These are phyloP conservation scores for Tetrastigma voinierianum DNA, from an alignment of 164 flowering plant species.

Conservation along the genomic window DNA sequence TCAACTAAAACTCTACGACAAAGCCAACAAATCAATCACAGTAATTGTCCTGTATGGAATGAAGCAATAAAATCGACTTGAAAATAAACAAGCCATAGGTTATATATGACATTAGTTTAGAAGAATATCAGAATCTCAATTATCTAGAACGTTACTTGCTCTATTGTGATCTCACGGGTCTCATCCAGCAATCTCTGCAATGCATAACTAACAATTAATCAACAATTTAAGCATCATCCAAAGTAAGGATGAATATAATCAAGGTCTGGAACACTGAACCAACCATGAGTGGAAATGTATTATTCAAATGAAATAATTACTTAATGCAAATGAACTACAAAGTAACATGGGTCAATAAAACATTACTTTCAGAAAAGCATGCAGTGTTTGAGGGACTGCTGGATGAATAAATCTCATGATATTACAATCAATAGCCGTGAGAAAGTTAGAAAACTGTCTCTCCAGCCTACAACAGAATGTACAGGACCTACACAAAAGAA, in stretches of 20 bases:
- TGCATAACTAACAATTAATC: background rate
- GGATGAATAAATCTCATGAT: background rate
- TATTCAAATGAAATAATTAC: background rate
- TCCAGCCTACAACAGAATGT: background rate
- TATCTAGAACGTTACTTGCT: background rate
- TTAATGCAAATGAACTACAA: background rate
- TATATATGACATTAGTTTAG: too few relatives aligned
- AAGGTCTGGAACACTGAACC: background rate
- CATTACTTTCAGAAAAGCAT: too few relatives aligned
- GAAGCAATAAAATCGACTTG: too few relatives aligned
- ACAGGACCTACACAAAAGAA: background rate
- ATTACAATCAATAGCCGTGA: background rate
- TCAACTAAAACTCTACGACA: too few relatives aligned
- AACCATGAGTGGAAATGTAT: background rate
- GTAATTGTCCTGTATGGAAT: too few relatives aligned
- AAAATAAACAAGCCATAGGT: too few relatives aligned
- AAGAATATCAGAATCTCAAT: too few relatives aligned
- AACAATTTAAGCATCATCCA: background rate
- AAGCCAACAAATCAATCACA: too few relatives aligned
- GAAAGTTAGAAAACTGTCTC: background rate
- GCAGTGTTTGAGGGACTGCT: too few relatives aligned
- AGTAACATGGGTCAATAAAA: background rate
- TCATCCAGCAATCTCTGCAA: background rate
- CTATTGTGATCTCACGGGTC: background rate
- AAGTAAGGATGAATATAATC: background rate